phyloP scores from a whole-genome alignment of 2,329 filamentous ascomycete species.

The Periglandula ipomoeae region DNA sequence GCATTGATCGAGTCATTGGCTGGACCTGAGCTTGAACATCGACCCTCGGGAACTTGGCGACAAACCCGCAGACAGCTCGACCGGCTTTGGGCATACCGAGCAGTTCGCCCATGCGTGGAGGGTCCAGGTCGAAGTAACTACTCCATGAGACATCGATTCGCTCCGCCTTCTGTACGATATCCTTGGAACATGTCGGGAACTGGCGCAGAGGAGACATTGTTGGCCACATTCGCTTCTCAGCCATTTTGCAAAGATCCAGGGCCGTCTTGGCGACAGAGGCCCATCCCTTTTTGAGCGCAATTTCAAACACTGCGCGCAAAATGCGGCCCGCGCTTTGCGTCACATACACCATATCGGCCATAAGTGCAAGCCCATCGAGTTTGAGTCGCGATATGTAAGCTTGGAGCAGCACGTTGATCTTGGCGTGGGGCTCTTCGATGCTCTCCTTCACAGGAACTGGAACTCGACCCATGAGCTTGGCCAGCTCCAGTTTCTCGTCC shows the following conservation, averaged over 20 bases:
- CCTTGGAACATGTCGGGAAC: slow-evolving; percentile 71
- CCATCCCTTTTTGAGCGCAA: slow-evolving; percentile 96
- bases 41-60: slow-evolving; percentile 86
- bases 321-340: slow-evolving; percentile 97
- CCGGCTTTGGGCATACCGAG: slow-evolving; percentile 85
- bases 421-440: slow-evolving; percentile 91
- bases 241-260: slow-evolving; percentile 95
- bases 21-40: slow-evolving; percentile 91
- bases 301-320: slow-evolving; percentile 90
- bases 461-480: slow-evolving; percentile 80
- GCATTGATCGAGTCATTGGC: slow-evolving; percentile 87
- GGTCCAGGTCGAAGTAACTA: slow-evolving; percentile 92
- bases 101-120: slow-evolving; percentile 91
- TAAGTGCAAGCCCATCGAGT: slow-evolving; percentile 85
- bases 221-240: slow-evolving; percentile 98
- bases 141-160: slow-evolving; percentile 89
- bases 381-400: slow-evolving; percentile 94
- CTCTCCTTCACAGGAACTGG: slow-evolving; percentile 96
- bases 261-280: slow-evolving; percentile 86
- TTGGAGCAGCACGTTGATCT: slow-evolving; percentile 95
- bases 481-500: slow-evolving; percentile 93
- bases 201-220: slow-evolving; percentile 95
- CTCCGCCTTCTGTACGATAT: slow-evolving; percentile 87
- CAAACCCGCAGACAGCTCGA: slow-evolving; percentile 72
- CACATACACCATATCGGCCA: slow-evolving; percentile 98